phyloP scores from a whole-genome alignment of 306 rosid species.

The Citrullus colocynthis region DNA sequence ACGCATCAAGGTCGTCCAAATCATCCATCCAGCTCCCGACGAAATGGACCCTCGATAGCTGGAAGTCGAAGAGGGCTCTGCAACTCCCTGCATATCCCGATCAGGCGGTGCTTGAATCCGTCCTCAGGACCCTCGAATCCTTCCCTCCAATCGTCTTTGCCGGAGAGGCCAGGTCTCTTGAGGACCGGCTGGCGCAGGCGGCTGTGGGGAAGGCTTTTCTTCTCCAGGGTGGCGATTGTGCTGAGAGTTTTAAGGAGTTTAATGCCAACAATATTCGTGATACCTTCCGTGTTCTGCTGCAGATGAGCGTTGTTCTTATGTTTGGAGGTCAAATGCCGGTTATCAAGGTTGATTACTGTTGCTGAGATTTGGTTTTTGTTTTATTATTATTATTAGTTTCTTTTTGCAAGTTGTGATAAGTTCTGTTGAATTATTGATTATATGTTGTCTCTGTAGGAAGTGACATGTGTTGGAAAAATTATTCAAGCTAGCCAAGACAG shows the following conservation, averaged over 20 bases:
- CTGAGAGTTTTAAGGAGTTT: conserved; percentile 37
- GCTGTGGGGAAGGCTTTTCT: conserved; percentile 28
- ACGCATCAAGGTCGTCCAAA: conserved; percentile 12
- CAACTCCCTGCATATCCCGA: conserved; percentile 31
- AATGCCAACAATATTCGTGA: conserved; percentile 33
- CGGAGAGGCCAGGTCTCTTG: conserved; percentile 27
- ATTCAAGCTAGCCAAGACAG: too few relatives aligned
- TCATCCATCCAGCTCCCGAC: conserved; percentile 2
- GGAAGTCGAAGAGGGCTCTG: conserved; percentile 25
- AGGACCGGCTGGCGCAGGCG: conserved; percentile 26
- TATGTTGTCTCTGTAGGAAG: neutral
- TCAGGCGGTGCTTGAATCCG: conserved; percentile 13
- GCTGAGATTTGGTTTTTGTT: neutral
- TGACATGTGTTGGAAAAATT: neutral
- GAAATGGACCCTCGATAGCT: conserved; percentile 23
- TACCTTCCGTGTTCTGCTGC: conserved; percentile 27
- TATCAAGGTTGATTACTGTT: conserved; percentile 19
- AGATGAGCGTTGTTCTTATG: conserved; percentile 32
- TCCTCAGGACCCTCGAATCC: conserved; percentile 22
- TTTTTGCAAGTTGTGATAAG: neutral
- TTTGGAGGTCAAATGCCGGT: conserved; percentile 35
- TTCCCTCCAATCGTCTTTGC: conserved; percentile 37
- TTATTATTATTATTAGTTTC: neutral
- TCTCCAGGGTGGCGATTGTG: conserved; percentile 37
- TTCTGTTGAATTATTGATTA: neutral